Conservation (phyloP, 176 grass and related monocot species). For the Ensete glaucum region DNA sequence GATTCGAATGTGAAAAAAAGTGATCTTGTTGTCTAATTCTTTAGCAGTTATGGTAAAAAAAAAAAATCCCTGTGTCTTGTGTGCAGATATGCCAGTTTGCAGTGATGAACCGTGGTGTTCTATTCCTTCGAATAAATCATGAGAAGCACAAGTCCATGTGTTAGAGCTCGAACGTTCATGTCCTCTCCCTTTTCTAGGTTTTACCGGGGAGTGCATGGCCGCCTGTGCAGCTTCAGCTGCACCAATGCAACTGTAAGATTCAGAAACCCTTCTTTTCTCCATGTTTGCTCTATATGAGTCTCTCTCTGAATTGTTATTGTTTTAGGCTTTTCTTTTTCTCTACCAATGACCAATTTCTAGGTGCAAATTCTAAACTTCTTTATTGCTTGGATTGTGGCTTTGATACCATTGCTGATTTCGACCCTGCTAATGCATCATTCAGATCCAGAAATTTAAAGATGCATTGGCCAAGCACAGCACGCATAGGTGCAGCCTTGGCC, state of each 20-base stretch:
- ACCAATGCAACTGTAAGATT: constrained; percentile 8
- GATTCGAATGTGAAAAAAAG: neutral
- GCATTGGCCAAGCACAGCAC: constrained; percentile 8
- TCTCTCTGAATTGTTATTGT: neutral
- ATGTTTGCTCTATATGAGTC: neutral
- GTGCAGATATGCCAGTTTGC: constrained; percentile 14
- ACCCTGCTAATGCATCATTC: neutral
- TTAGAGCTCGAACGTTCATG: neutral
- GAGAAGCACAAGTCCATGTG: constrained; percentile 11
- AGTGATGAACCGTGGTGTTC: constrained; percentile 7
- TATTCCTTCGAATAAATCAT: neutral
- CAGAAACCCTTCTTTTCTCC: neutral
- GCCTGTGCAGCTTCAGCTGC: constrained; percentile 16
- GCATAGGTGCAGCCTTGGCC: constrained; percentile 3
- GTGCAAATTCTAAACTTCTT: neutral
- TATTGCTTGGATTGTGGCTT: neutral
- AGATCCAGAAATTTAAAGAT: constrained; percentile 13
- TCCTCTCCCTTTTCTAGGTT: constrained; percentile 5
- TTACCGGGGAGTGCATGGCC: neutral
- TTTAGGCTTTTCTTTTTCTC: neutral
- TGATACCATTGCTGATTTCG: neutral
- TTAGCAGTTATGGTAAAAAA: no score
- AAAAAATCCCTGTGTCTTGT: no score
- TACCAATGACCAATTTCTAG: no score
- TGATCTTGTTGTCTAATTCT: no score